Conservation (phyloP, 2,329 filamentous ascomycete species). For the Clonostachys solani region DNA sequence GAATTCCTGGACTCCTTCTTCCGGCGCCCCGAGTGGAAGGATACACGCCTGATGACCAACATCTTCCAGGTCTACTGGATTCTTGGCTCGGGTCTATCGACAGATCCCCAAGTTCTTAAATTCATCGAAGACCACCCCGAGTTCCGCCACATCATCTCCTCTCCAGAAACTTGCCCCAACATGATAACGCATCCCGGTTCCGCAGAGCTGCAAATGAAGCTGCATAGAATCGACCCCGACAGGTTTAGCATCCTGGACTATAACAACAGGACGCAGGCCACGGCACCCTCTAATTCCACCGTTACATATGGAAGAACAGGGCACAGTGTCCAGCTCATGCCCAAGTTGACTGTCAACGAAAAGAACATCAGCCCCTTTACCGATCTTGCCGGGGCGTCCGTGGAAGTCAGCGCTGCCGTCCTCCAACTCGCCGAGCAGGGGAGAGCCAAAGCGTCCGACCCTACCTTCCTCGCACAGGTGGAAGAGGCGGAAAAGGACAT, state of each 20-base stretch:
- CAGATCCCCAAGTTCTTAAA: slow-evolving; percentile 56
- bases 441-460: slow-evolving; percentile 29
- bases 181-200: slow-evolving; percentile 66
- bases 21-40: slow-evolving; percentile 67
- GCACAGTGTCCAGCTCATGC: slow-evolving; percentile 40
- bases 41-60: slow-evolving; percentile 59
- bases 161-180: slow-evolving; percentile 71
- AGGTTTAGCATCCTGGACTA: slow-evolving; percentile 69
- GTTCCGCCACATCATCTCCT: slow-evolving; percentile 73
- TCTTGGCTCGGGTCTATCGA: slow-evolving; percentile 63
- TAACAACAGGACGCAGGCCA: slow-evolving; percentile 40
- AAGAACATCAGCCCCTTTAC: slow-evolving; percentile 37
- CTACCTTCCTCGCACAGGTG: slow-evolving; percentile 43
- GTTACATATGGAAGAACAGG: slow-evolving; percentile 37
- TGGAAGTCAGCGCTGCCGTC: slow-evolving; percentile 15
- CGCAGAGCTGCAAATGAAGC: slow-evolving; percentile 61
- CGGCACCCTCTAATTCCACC: slow-evolving; percentile 13
- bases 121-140: slow-evolving; percentile 63
- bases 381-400: slow-evolving; percentile 31
- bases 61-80: slow-evolving; percentile 76
- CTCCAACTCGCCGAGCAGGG: slow-evolving; percentile 44
- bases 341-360: slow-evolving; percentile 38
- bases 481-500: slow-evolving; percentile 57
- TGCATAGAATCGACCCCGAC: slow-evolving; percentile 68
- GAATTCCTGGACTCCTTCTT: slow-evolving; percentile 70